Evolutionary conservation across 1,139 yeast species (phyloP).

Genomic region (Pichia sp.): DNA sequence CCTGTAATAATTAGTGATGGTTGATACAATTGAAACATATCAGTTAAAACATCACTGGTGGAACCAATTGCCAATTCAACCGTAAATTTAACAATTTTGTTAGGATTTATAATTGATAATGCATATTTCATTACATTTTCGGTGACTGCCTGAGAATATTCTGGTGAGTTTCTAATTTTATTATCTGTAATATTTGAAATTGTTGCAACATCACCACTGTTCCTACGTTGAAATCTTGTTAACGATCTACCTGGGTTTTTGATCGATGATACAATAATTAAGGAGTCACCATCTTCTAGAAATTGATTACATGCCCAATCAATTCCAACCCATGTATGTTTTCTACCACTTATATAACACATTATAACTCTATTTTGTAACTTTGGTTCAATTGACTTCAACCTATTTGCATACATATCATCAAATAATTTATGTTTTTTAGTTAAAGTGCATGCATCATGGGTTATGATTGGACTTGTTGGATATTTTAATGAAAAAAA

Average conservation of each 20-base stretch:
- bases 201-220: constrained; percentile 4
- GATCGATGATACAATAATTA: constrained; percentile 47
- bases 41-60: constrained; percentile 50
- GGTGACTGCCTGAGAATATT: constrained; percentile 31
- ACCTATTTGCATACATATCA: constrained; percentile 25
- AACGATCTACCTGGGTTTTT: constrained; percentile 24
- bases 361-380: constrained; percentile 50
- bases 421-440: constrained; percentile 40
- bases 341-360: constrained; percentile 62
- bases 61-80: constrained; percentile 60
- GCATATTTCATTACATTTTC: constrained; percentile 47
- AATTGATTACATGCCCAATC: constrained; percentile 57
- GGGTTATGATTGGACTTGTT: constrained; percentile 29
- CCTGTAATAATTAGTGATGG: constrained; percentile 64
- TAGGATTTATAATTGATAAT: constrained; percentile 42
- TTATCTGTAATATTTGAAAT: constrained; percentile 19
- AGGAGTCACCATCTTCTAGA: constrained; percentile 55
- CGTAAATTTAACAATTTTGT: constrained; percentile 47
- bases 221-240: constrained; percentile 8
- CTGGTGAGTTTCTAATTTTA: constrained; percentile 25
- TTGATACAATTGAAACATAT: constrained; percentile 55
- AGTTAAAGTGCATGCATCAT: constrained; percentile 44
- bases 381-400: constrained; percentile 32
- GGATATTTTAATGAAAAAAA: constrained; percentile 22
- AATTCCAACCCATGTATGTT: constrained; percentile 73